Percentiles rank a stretch among this genome's conserved stretches.
Evolutionary conservation across 371 early-diverging fungal species (phyloP).

Genomic region (Mortierella polycephala): DNA sequence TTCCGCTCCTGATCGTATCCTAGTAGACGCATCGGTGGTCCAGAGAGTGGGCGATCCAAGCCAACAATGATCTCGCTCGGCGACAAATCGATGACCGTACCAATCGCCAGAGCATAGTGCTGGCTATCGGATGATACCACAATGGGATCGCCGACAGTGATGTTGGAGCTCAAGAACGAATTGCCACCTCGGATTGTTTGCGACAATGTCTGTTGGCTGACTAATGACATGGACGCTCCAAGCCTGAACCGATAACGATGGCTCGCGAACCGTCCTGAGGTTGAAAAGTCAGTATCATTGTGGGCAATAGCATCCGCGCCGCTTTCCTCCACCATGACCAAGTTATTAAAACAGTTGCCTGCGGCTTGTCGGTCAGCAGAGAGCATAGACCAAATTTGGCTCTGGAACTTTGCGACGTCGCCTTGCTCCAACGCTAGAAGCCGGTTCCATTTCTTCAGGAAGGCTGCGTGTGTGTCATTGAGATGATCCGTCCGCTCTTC

Average conservation of each 20-base stretch:
- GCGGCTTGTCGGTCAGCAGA: conserved; percentile 63
- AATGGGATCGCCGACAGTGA: conserved; percentile 83
- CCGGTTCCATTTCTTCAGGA: conserved; percentile 84
- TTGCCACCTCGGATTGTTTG: conserved; percentile 17
- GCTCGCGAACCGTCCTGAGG: conserved; percentile 19
- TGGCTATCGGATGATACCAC: conserved; percentile 83
- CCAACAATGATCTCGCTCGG: conserved; percentile 62
- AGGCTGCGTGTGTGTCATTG: conserved; percentile 63
- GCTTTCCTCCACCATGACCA: conserved; percentile 34
- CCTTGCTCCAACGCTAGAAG: conserved; percentile 85
- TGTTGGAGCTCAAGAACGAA: conserved; percentile 60
- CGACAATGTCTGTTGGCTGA: conserved; percentile 25
- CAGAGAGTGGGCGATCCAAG: conserved; percentile 74
- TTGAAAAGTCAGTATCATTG: conserved; percentile 1
- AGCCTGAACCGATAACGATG: conserved; percentile 46
- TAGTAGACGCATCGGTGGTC: conserved; percentile 60
- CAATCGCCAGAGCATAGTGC: conserved; percentile 82
- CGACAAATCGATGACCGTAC: conserved; percentile 71
- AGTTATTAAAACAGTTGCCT: conserved; percentile 62
- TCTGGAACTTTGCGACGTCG: conserved; percentile 70
- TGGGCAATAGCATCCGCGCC: neutral
- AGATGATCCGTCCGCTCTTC: conserved; percentile 72
- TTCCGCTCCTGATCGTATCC: conserved; percentile 61
- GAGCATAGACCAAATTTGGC: conserved; percentile 84
- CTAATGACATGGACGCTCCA: conserved; percentile 1